Conservation (phyloP, 352 stramenopile genomes). For the Phytophthora niederhauseri region DNA sequence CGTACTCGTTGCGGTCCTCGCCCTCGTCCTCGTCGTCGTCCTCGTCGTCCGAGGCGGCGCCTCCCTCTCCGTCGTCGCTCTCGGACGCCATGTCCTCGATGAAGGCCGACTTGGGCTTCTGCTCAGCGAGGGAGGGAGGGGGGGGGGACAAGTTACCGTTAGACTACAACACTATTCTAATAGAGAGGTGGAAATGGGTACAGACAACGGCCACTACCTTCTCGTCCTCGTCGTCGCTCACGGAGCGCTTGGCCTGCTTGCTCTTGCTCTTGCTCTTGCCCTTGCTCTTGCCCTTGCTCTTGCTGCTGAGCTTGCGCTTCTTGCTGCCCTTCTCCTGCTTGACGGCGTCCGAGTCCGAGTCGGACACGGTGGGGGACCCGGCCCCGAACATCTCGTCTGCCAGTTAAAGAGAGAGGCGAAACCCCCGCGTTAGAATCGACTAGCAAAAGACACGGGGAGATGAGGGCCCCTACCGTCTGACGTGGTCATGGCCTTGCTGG, state of each 20-base stretch:
- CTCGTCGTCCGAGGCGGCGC: constrained; percentile 64
- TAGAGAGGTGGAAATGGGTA: neutral
- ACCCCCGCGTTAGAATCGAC: constrained; percentile 11
- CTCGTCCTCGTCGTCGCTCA: constrained; percentile 70
- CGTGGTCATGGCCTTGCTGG: constrained; percentile 9
- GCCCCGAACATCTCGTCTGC: constrained; percentile 72
- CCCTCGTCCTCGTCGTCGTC: constrained; percentile 86
- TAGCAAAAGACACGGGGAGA: neutral
- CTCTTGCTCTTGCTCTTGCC: constrained; percentile 46
- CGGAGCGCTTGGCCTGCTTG: constrained; percentile 70
- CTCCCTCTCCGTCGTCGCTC: constrained; percentile 74
- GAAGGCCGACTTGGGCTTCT: constrained; percentile 84
- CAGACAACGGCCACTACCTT: constrained; percentile 41
- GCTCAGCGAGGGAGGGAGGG: too few relatives aligned
- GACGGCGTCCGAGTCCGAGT: constrained; percentile 80
- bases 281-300: neutral
- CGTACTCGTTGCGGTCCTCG: constrained; percentile 90
- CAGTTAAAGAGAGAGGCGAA: constrained; percentile 9
- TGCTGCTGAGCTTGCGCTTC: constrained; percentile 72
- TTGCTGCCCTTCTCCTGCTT: constrained; percentile 50
- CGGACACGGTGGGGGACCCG: constrained; percentile 82
- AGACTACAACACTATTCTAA: constrained; percentile 1
- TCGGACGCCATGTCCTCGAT: constrained; percentile 92
- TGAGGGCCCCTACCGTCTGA: constrained; percentile 28
- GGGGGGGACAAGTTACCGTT: constrained; percentile 3